A percentile compares a stretch with the other conserved stretches of the same genome.
Evolutionary conservation across 164 flowering plant species (phyloP).

Genomic region (Magnolia sinica): DNA sequence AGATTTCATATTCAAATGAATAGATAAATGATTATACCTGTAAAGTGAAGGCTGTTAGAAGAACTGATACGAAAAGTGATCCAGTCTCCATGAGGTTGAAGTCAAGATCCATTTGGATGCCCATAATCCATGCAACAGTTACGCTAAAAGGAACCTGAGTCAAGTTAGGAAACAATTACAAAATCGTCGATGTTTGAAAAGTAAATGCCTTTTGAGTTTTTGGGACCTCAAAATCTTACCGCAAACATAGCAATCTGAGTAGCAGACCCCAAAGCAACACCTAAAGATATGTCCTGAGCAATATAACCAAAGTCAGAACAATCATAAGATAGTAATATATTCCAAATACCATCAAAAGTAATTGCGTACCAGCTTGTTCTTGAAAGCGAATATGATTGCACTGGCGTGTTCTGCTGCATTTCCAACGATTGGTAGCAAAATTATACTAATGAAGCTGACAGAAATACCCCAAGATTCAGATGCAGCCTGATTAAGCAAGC

Average conservation of each 20-base stretch:
- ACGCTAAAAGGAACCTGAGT: conserved; percentile 74
- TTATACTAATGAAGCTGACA: conserved; percentile 80
- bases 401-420: conserved; percentile 98
- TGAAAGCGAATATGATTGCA: conserved; percentile 81
- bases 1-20: not conserved
- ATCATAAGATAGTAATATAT: not conserved
- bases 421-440: conserved; percentile 88
- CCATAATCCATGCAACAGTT: conserved; percentile 72
- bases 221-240: conserved; percentile 37
- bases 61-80: conserved; percentile 60
- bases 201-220: not conserved
- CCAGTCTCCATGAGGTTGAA: conserved; percentile 69
- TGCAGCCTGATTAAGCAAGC: conserved; percentile 48
- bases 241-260: conserved; percentile 91
- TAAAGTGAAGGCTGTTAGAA: conserved; percentile 40
- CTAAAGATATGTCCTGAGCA: conserved; percentile 82
- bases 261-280: conserved; percentile 91
- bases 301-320: not conserved
- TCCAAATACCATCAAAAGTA: not conserved
- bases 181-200: not conserved
- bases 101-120: conserved; percentile 67
- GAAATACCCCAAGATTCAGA: conserved; percentile 86
- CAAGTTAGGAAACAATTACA: not conserved
- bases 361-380: conserved; percentile 82
- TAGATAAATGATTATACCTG: conserved; percentile 19